A percentile compares a stretch with the other conserved stretches of the same genome.
Evolutionary conservation across 352 stramenopile genomes (phyloP).

Genomic region (Phytophthora foliorum): DNA sequence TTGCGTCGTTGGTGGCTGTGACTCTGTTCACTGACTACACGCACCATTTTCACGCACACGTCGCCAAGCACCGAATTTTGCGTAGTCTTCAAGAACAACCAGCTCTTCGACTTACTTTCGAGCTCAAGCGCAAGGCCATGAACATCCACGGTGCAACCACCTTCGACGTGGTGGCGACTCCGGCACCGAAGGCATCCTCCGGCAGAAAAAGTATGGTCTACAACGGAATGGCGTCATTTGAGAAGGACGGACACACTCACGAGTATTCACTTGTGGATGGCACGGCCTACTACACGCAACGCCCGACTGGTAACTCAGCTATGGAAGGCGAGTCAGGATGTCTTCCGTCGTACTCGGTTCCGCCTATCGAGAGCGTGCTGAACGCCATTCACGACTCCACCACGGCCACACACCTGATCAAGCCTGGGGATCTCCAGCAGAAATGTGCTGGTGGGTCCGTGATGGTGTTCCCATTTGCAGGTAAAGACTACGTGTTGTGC

Average conservation of each 20-base stretch:
- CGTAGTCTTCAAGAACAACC: conserved; percentile 44
- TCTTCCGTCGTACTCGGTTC: conserved; percentile 35
- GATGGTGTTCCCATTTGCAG: conserved; percentile 49
- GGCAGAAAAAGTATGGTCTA: conserved; percentile 39
- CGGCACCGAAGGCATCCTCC: conserved; percentile 16
- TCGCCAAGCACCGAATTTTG: conserved; percentile 56
- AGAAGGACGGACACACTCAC: conserved; percentile 35
- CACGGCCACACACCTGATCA: conserved; percentile 12
- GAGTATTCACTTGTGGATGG: conserved; percentile 49
- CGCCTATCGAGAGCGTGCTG: conserved; percentile 42
- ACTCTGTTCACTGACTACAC: conserved; percentile 36
- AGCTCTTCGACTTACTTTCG: conserved; percentile 47
- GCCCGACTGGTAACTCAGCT: background rate
- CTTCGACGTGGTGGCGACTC: conserved; percentile 50
- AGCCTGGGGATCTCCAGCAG: conserved; percentile 6
- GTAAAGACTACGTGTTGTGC: conserved; percentile 57
- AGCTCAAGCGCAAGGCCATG: conserved; percentile 55
- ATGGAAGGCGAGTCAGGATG: conserved; percentile 21
- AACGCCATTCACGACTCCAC: conserved; percentile 35
- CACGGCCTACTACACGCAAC: conserved; percentile 44
- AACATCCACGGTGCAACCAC: conserved; percentile 42
- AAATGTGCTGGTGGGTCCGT: conserved; percentile 33
- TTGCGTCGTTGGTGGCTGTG: conserved; percentile 26
- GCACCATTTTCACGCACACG: conserved; percentile 46
- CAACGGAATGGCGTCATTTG: conserved; percentile 43